phyloP scores from a whole-genome alignment of 495 filamentous ascomycete genomes.

The Aspergillus indologenus region DNA sequence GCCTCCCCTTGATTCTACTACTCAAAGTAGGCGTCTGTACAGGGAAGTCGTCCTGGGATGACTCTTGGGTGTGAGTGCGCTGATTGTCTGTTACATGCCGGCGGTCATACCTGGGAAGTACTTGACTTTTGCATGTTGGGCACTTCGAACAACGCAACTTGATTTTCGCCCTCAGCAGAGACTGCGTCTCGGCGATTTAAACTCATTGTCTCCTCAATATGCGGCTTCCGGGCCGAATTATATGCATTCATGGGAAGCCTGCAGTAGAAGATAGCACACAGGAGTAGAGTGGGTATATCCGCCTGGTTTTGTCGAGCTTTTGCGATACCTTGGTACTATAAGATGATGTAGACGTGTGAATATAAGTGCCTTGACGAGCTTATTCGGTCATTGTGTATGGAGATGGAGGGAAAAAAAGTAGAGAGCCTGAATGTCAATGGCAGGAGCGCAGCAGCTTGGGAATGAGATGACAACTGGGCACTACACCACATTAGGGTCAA shows the following conservation, averaged over 20 bases:
- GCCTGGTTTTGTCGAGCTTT: too few relatives aligned
- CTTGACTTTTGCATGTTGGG: conserved; percentile 26
- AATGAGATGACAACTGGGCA: too few relatives aligned
- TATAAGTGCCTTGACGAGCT: too few relatives aligned
- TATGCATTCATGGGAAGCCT: neutral
- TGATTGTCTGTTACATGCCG: too few relatives aligned
- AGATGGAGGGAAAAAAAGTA: too few relatives aligned
- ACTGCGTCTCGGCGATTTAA: conserved; percentile 34
- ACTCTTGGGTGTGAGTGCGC: conserved; percentile 2
- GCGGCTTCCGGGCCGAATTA: neutral
- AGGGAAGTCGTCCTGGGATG: conserved; percentile 13
- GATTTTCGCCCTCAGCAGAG: conserved; percentile 23
- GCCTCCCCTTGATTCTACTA: conserved; percentile 20
- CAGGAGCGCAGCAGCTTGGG: too few relatives aligned
- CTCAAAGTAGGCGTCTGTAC: conserved; percentile 18
- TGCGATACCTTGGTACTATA: too few relatives aligned
- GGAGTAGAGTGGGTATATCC: too few relatives aligned
- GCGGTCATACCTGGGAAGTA: conserved; percentile 27
- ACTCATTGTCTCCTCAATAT: conserved; percentile 28
- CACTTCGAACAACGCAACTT: conserved; percentile 20
- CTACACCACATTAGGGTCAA: too few relatives aligned
- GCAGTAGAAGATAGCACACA: neutral
- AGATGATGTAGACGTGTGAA: too few relatives aligned
- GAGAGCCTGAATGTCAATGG: too few relatives aligned
- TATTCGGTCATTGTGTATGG: too few relatives aligned